Percentiles rank a stretch among this genome's conserved stretches.
Evolutionary conservation across 2,329 filamentous ascomycete species (phyloP).

Genomic region (Penicillium brevicompactum): DNA sequence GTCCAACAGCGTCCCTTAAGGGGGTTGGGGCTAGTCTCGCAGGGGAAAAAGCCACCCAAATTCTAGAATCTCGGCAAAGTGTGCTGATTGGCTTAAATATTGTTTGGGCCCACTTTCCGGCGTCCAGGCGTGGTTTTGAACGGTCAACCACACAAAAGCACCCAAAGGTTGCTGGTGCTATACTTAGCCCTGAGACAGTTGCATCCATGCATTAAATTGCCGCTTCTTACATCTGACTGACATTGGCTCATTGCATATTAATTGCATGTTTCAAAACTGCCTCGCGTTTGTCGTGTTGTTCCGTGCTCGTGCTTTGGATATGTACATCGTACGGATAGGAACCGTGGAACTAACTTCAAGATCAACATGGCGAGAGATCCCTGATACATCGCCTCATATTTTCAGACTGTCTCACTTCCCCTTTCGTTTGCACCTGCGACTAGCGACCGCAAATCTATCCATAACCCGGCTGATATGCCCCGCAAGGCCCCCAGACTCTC

Average conservation of each 20-base stretch:
- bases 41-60: neutral
- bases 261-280: neutral
- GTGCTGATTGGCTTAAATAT: neutral
- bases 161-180: neutral
- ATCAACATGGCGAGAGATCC: neutral
- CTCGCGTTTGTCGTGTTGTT: neutral
- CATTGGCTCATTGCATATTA: no score
- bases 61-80: neutral
- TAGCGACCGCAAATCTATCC: conserved; percentile 16
- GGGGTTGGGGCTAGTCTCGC: neutral
- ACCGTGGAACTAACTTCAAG: neutral
- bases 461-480: conserved; percentile 25
- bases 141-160: neutral
- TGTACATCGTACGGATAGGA: neutral
- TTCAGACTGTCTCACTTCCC: neutral
- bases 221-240: neutral
- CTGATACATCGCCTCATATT: neutral
- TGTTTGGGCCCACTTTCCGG: neutral
- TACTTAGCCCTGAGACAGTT: neutral
- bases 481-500: conserved; percentile 39
- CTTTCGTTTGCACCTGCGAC: conserved; percentile 4
- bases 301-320: neutral
- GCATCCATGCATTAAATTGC: neutral
- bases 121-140: neutral
- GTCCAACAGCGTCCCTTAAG: neutral